Evolutionary conservation across 2,329 filamentous ascomycete genomes (phyloP), one percentile per base, ranked within the genome.

Genomic region (Xylaria sp.): DNA sequence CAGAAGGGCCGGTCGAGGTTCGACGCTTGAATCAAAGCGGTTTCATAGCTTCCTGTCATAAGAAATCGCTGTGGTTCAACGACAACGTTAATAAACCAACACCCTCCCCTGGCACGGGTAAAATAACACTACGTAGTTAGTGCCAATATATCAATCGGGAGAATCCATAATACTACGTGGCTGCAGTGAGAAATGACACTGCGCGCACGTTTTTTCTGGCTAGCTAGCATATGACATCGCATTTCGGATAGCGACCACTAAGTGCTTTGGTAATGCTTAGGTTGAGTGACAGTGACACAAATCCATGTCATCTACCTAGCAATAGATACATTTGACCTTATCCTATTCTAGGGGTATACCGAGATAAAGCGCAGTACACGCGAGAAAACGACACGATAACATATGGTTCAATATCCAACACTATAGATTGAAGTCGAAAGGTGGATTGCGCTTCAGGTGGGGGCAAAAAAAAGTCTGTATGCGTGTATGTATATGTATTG

Each of bases 21-120:
- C 20, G 23, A 52, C 41, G 57, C 56, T 54, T 57, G 46, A 58
- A 65, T 65, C 37, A 52, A 62, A 50, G 51, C 28, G 32, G 50
- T 44, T 62, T 60, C 55, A 60, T 59, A 44, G 20, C 20, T 41
- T n/a, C 39, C 44, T 51, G 25, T 54, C 34, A 23, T 50, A 32
- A 50, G 34, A 25, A 3, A 28, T 39, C 13, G 51, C 48, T 39
- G 28, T 46, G 25, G 4, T 41, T 9, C 15, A n/a, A 46, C 18
- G 15, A 37, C 10, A 37, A 62, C 57, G 32, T 7, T 5, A 18
- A 7, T 18, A 58, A 54, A 46, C 34, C 46, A 63, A n/a, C 52
- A 4, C 32, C 46, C 55, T 23, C 55, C 3, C 37, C 12, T 25
- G 20, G 12, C 23, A 23, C 15, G 6, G 51, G 18, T n/a, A 46